Evolutionary conservation across 352 stramenopile species (phyloP).

Genomic region (Phytophthora ramorum): DNA sequence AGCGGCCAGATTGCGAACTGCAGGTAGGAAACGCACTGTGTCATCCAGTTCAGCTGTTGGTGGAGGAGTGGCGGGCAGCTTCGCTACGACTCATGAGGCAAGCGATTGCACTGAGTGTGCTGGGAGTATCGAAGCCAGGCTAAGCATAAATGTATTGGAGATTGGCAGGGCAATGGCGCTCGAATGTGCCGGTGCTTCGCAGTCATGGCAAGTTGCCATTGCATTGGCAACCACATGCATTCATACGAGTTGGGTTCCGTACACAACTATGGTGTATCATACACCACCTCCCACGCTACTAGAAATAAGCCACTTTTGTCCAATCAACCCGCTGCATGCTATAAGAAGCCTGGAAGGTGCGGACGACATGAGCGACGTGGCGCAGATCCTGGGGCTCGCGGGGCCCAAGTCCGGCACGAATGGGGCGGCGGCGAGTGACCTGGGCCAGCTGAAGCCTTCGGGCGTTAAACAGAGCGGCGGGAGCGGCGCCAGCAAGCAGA

Average conservation of each 20-base stretch:
- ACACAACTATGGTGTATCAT: neutral
- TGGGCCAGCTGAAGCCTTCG: constrained; percentile 66
- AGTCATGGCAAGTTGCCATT: no score
- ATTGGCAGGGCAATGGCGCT: constrained; percentile 1
- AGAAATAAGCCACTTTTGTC: no score
- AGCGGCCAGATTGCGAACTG: neutral
- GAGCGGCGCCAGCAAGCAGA: constrained; percentile 33
- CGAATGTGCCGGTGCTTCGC: constrained; percentile 5
- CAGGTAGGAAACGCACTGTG: neutral
- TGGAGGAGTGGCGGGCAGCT: no score
- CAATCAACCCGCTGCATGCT: constrained; percentile 3
- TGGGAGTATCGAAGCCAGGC: neutral
- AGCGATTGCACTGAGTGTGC: neutral
- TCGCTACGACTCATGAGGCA: neutral
- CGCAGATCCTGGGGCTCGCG: constrained; percentile 70
- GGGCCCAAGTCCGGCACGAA: constrained; percentile 27
- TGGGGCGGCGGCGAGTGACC: constrained; percentile 36
- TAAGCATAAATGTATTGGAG: constrained; percentile 15
- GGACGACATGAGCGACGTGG: constrained; percentile 66
- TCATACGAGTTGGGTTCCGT: neutral
- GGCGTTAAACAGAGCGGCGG: constrained; percentile 28
- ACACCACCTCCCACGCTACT: no score
- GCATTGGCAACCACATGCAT: no score
- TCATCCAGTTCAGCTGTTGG: no score
- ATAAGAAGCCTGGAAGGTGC: neutral